Conservation (phyloP, 306 rosid species). For the Arachis stenosperma region DNA sequence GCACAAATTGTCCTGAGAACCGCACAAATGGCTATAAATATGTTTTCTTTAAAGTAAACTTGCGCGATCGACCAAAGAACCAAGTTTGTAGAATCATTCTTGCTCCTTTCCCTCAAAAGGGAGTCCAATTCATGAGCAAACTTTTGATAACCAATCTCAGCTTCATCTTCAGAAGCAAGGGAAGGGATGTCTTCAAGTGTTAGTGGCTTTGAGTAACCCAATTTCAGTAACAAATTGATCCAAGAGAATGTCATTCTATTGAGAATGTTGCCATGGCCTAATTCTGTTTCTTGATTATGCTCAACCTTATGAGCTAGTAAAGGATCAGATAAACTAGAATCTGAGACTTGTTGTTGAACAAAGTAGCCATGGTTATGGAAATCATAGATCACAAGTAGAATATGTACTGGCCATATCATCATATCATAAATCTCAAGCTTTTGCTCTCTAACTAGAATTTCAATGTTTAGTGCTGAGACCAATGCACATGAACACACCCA, state of each 20-base stretch:
- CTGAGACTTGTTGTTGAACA: conserved; percentile 14
- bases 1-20: conserved; percentile 49
- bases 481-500: conserved; percentile 48
- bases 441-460: conserved; percentile 34
- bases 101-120: conserved; percentile 37
- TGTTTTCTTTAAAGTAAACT: conserved; percentile 54
- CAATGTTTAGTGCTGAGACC: conserved; percentile 46
- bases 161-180: conserved; percentile 61
- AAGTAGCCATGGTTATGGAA: conserved; percentile 33
- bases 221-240: conserved; percentile 55
- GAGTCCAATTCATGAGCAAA: conserved; percentile 58
- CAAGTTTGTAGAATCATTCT: conserved; percentile 41
- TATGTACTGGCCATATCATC: conserved; percentile 46
- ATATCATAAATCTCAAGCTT: conserved; percentile 30
- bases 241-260: conserved; percentile 63
- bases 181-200: conserved; percentile 59
- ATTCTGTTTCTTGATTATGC: conserved; percentile 23
- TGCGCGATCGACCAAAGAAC: conserved; percentile 45
- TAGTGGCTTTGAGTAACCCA: conserved; percentile 57
- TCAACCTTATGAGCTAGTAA: conserved; percentile 33
- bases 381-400: conserved; percentile 52
- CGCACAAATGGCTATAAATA: conserved; percentile 46
- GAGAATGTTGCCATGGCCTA: conserved; percentile 40
- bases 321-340: conserved; percentile 5
- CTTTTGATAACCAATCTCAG: conserved; percentile 48